These are phyloP conservation scores for Aspergillus steynii DNA, from an alignment of 495 filamentous ascomycete genomes.

Conservation along the genomic window DNA sequence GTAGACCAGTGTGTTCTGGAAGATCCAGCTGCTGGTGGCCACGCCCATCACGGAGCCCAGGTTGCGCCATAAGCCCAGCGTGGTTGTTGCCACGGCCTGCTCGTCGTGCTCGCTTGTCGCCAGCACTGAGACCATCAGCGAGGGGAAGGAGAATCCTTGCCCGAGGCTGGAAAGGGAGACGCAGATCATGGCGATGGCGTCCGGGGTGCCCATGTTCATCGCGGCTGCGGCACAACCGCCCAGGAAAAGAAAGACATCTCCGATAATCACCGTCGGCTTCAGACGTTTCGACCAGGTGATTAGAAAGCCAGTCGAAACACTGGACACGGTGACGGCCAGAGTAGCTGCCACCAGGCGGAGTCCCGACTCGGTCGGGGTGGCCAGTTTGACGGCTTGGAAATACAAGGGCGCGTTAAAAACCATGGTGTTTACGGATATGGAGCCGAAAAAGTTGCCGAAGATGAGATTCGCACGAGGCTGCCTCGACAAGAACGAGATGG, in stretches of 20 bases:
- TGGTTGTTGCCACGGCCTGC: slow-evolving; percentile 74
- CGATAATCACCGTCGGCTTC: slow-evolving; percentile 61
- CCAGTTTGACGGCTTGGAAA: slow-evolving; percentile 78
- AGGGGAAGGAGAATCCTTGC: slow-evolving; percentile 64
- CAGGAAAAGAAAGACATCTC: slow-evolving; percentile 52
- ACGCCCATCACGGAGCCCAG: slow-evolving; percentile 73
- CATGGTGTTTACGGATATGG: slow-evolving; percentile 65
- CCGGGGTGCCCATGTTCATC: slow-evolving; percentile 56
- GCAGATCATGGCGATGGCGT: slow-evolving; percentile 60
- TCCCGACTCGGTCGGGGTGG: slow-evolving; percentile 68
- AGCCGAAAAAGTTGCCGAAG: slow-evolving; percentile 66
- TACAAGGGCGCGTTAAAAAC: slow-evolving; percentile 78
- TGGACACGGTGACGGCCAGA: slow-evolving; percentile 55
- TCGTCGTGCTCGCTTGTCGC: slow-evolving; percentile 67
- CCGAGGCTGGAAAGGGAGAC: slow-evolving; percentile 62
- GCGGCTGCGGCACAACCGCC: slow-evolving; percentile 54
- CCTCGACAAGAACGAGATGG: slow-evolving; percentile 58
- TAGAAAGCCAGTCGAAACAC: slow-evolving; percentile 66
- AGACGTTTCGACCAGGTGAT: slow-evolving; percentile 67
- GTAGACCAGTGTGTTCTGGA: slow-evolving; percentile 68
- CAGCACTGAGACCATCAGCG: slow-evolving; percentile 66
- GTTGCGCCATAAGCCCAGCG: slow-evolving; percentile 65
- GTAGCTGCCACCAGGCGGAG: slow-evolving; percentile 66
- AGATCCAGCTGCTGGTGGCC: slow-evolving; percentile 66
- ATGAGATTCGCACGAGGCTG: slow-evolving; percentile 66